Base-by-base conservation (phyloP, 176 grass and related monocot species). In the Cocos nucifera region DNA sequence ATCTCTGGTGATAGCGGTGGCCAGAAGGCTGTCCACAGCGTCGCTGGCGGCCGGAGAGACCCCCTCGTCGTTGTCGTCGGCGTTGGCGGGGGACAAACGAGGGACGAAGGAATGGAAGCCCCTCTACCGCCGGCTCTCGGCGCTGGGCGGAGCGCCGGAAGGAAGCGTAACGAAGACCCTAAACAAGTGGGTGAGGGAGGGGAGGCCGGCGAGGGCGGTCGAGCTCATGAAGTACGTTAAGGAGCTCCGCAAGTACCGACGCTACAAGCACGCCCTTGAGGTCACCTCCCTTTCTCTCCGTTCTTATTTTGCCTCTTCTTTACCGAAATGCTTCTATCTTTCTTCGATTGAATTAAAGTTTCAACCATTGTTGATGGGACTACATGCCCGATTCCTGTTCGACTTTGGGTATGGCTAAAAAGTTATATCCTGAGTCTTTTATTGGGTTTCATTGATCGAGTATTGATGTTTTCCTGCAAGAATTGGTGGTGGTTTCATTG, bases 171-270 rank as follows among this genome's bases (percentile, higher is more conserved):
- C 67, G 10, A 70, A 49, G 60, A 69, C 64, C 25, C 19, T 90
- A 16, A 77, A 90, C 73, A 86, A 90, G 73, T 90, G 87, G 87
- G 28, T 74, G 56, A 77, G 68, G 6, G 72, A 90, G 48, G 87
- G 87, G 4, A 48, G 72, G 7, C 28, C 30, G 54, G 22, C 52
- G 23, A 69, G 60, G 17, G 54, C 48, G 27, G 60, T 19, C 1
- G 51, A 86, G 8, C 87, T 90, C 20, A 51, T 73, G 55, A 79
- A 62, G 49, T 69, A 74, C 66, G 82, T 80, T 57, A 86, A 71
- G 76, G 76, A 77, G 57, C 87, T 90, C 58, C 87, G 87, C 64
- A 82, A 30, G 76, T 90, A 90, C 74, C 69, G 63, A 25, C 82
- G 82, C 24, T 62, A 86, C 17, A 57, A 56, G 19, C 87, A 90